These are phyloP conservation scores for Acer yangbiense DNA, from an alignment of 345 rosid species.

Conservation along the genomic window DNA sequence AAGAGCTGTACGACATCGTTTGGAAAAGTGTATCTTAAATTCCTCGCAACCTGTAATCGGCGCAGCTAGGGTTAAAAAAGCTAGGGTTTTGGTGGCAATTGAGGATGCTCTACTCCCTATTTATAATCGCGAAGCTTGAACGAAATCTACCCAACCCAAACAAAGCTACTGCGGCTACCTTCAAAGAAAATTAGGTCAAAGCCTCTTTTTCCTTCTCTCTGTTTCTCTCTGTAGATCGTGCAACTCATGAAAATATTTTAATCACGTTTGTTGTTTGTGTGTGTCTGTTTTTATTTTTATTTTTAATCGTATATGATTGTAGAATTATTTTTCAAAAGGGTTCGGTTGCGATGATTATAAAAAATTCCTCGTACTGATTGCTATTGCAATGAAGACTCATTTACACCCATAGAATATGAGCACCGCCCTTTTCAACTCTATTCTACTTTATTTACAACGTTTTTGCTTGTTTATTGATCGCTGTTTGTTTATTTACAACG, in stretches of 20 bases:
- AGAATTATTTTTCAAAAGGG: neutral
- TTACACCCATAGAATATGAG: conserved; percentile 61
- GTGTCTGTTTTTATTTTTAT: neutral
- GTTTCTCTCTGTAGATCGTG: neutral
- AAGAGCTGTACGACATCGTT: neutral
- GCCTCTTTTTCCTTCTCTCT: neutral
- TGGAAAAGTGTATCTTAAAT: too few species aligned
- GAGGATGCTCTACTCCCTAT: neutral
- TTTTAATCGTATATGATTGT: neutral
- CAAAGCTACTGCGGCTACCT: neutral
- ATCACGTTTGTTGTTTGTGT: neutral
- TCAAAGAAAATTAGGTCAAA: neutral
- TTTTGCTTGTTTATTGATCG: neutral
- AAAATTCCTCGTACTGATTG: conserved; percentile 38
- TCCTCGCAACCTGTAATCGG: neutral
- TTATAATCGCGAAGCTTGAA: neutral
- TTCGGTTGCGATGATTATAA: conserved; percentile 28
- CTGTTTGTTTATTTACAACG: neutral
- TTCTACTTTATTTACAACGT: neutral
- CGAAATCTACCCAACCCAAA: too few species aligned
- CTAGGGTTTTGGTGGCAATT: neutral
- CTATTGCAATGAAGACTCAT: conserved; percentile 32
- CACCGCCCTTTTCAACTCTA: conserved; percentile 11
- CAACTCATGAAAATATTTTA: neutral
- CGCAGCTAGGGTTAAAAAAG: neutral